phyloP scores from a whole-genome alignment of 2,329 filamentous ascomycete species.

The Alternaria infectoria region DNA sequence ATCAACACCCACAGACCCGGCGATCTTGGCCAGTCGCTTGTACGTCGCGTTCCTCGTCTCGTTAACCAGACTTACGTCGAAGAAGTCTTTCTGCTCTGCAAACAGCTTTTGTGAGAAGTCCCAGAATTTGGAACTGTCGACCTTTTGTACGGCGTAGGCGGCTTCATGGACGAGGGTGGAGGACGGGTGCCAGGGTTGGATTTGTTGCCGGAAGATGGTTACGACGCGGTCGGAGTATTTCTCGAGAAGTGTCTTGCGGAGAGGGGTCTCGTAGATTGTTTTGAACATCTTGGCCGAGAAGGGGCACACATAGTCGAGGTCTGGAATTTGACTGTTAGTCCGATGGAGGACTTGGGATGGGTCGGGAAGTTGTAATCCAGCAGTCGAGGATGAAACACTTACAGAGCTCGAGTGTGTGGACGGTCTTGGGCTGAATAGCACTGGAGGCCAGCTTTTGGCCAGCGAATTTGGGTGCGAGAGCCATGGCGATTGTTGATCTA shows the following conservation, averaged over 20 bases:
- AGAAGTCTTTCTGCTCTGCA: conserved; percentile 74
- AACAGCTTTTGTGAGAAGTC: conserved; percentile 75
- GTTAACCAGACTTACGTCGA: conserved; percentile 82
- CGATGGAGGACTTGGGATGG: not conserved
- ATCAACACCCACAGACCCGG: conserved; percentile 70
- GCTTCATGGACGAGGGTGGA: conserved; percentile 76
- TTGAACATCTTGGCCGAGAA: conserved; percentile 77
- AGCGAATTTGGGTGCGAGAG: conserved; percentile 77
- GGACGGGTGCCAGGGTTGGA: conserved; percentile 94
- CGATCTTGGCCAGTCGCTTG: conserved; percentile 76
- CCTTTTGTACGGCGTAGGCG: conserved; percentile 76
- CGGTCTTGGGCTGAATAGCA: conserved; percentile 49
- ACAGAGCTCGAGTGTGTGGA: conserved; percentile 63
- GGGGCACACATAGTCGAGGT: conserved; percentile 92
- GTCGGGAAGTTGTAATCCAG: not conserved
- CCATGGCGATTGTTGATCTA: conserved; percentile 54
- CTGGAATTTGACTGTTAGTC: conserved; percentile 40
- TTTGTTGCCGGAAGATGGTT: conserved; percentile 86
- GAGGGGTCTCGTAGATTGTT: conserved; percentile 68
- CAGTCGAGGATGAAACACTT: conserved; percentile 18
- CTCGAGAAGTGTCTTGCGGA: conserved; percentile 71
- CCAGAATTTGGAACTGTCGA: conserved; percentile 78
- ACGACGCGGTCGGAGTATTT: conserved; percentile 67
- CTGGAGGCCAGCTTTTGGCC: conserved; percentile 69
- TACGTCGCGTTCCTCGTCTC: conserved; percentile 89